Base-by-base conservation (phyloP, 179 eudicot genomes). In the Beta corolliflora region DNA sequence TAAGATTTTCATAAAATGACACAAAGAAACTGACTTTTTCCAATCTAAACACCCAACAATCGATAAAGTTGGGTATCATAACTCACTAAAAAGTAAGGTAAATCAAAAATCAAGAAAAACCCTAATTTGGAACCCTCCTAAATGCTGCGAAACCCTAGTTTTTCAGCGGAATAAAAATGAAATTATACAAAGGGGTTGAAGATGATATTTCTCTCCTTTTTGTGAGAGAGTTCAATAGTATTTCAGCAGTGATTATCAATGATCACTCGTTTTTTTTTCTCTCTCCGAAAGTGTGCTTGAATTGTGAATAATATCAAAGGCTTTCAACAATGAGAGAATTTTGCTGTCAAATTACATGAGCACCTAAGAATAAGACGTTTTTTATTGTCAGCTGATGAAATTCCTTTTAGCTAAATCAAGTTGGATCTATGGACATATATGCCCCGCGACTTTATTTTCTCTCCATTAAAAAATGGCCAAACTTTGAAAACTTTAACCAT, bases 141-240 rank as follows among this genome's bases (percentile, higher is more conserved):
- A 31, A 41, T 61, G 46, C 58, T 48, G 0, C 72, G 87, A 79
- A 77, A 77, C 81, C 81, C 81, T 78, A 78, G 65, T 16, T 31
- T 65, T 18, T 63, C 45, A 23, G 55, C 23, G 23, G 9, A 73
- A 55, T 18, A 7, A 74, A 16, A 55, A 29, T 15, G 14, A 41
- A 9, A 73, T 36, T 36, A 36, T 36, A 36, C 41, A 9, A 14
- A 16, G 15, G 9, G 55, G 31, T 48, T 13, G 23, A 21, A 5
- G n/a, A 21, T 60, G 46, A 23, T 6, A 15, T 7, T n/a, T 65
- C 61, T 48, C 29, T 48, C 16, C 52, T 48, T 48, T 48, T 48
- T 48, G 8, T 9, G 9, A 7, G 9, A 41, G 12, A 74, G 52
- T 74, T 8, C 4, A 73, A 73, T 53, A 23, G 76, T 73, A 11